Percentiles rank a stretch among this genome's conserved stretches.
phyloP scores from a whole-genome alignment of 2,329 filamentous ascomycete species.

The Monosporascus sp. region DNA sequence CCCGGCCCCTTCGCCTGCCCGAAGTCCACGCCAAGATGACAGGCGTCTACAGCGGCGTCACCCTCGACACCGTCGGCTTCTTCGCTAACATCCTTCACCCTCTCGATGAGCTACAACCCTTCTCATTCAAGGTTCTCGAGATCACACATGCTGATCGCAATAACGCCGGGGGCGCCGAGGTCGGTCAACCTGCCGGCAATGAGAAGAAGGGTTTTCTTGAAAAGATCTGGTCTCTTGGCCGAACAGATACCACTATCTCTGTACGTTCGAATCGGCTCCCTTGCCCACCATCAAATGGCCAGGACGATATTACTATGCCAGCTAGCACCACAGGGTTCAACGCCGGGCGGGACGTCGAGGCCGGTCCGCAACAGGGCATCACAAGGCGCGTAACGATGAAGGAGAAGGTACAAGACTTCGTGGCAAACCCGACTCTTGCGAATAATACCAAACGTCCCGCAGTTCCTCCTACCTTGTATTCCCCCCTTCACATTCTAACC shows the following conservation, averaged over 20 bases:
- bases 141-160: constrained; percentile 39
- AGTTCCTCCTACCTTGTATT: constrained; percentile 43
- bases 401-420: constrained; percentile 36
- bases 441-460: constrained; percentile 34
- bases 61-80: constrained; percentile 52
- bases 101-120: constrained; percentile 43
- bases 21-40: constrained; percentile 49
- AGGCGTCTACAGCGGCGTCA: constrained; percentile 53
- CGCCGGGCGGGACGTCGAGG: constrained; percentile 18
- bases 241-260: constrained; percentile 8
- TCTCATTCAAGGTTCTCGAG: constrained; percentile 42
- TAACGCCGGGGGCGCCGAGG: constrained; percentile 16
- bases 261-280: constrained; percentile 6
- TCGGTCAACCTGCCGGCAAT: background rate
- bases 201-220: constrained; percentile 4
- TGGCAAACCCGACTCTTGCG: constrained; percentile 39
- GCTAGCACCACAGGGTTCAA: constrained; percentile 10
- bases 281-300: constrained; percentile 9
- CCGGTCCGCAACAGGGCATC: constrained; percentile 16
- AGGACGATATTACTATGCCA: constrained; percentile 5
- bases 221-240: constrained; percentile 5
- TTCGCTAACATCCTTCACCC: constrained; percentile 58
- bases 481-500: constrained; percentile 49
- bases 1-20: constrained; percentile 50
- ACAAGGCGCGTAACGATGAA: constrained; percentile 30